phyloP scores from a whole-genome alignment of 2,329 filamentous ascomycete species.

The Raffaelea albimanens region DNA sequence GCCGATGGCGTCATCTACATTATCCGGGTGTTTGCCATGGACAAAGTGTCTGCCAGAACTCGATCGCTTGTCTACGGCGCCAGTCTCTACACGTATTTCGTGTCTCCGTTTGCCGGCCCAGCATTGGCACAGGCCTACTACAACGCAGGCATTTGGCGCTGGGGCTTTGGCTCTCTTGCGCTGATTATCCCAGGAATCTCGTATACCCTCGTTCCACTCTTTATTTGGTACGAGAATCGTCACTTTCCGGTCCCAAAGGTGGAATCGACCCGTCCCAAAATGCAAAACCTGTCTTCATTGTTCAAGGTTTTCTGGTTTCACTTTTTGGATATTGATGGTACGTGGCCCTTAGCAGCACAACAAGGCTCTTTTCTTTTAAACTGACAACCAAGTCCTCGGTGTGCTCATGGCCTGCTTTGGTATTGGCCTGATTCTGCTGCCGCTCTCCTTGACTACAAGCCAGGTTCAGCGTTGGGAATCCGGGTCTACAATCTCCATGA shows the following conservation, averaged over 20 bases:
- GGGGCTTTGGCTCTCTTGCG: neutral
- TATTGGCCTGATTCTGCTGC: neutral
- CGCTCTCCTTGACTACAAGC: neutral
- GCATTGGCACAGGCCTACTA: neutral
- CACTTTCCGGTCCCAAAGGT: too few species aligned
- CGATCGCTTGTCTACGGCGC: neutral
- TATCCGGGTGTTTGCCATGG: neutral
- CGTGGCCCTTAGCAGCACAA: too few species aligned
- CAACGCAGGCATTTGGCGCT: neutral
- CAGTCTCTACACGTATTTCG: neutral
- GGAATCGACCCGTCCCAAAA: too few species aligned
- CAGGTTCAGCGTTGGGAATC: neutral
- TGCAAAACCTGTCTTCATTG: too few species aligned
- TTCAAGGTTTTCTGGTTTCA: too few species aligned
- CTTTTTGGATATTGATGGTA: too few species aligned
- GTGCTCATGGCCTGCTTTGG: neutral
- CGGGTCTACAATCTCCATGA: neutral
- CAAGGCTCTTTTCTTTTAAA: neutral
- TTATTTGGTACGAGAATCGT: neutral
- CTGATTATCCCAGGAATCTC: neutral
- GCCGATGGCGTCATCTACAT: neutral
- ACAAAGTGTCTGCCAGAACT: neutral
- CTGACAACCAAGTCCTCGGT: neutral
- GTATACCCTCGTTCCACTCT: neutral
- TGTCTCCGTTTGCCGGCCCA: neutral